phyloP scores from a whole-genome alignment of 192 early-diverging fungal species.

The Coemansia brasiliensis region DNA sequence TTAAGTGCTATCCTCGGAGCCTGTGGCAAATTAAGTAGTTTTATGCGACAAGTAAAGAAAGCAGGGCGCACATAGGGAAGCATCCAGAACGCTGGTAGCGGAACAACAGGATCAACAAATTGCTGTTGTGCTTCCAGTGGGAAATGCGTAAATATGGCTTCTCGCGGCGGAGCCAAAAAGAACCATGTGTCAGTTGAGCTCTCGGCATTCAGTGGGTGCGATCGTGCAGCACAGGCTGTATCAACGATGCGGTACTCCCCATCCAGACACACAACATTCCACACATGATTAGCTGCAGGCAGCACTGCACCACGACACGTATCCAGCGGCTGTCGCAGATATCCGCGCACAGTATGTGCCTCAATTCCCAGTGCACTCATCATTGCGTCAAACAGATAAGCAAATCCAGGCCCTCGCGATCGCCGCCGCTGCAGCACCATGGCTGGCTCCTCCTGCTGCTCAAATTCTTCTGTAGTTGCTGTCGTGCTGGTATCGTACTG shows the following conservation, averaged over 20 bases:
- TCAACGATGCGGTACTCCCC: conserved; percentile 56
- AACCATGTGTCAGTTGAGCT: conserved; percentile 46
- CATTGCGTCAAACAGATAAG: conserved; percentile 54
- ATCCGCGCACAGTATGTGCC: conserved; percentile 48
- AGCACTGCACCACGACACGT: conserved; percentile 41
- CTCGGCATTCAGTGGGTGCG: conserved; percentile 46
- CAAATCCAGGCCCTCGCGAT: conserved; percentile 53
- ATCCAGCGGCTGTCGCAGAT: conserved; percentile 54
- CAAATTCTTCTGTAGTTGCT: conserved; percentile 44
- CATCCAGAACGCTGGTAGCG: conserved; percentile 55
- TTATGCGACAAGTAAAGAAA: conserved; percentile 45
- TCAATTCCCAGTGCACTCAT: conserved; percentile 52
- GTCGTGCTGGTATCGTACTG: conserved; percentile 44
- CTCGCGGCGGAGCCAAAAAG: conserved; percentile 53
- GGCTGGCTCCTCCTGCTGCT: conserved; percentile 44
- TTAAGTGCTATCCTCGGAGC: conserved; percentile 40
- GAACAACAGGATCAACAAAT: conserved; percentile 52
- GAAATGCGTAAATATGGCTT: conserved; percentile 54
- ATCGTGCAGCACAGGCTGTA: conserved; percentile 46
- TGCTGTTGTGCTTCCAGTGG: conserved; percentile 34
- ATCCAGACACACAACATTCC: conserved; percentile 55
- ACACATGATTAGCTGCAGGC: conserved; percentile 56
- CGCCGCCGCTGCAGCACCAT: conserved; percentile 49
- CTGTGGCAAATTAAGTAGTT: conserved; percentile 51
- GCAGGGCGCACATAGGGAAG: conserved; percentile 54